Percentiles rank a stretch among this genome's conserved stretches.
Conservation (phyloP, 768 basidiomycete species). For the Podaxis sp. region DNA sequence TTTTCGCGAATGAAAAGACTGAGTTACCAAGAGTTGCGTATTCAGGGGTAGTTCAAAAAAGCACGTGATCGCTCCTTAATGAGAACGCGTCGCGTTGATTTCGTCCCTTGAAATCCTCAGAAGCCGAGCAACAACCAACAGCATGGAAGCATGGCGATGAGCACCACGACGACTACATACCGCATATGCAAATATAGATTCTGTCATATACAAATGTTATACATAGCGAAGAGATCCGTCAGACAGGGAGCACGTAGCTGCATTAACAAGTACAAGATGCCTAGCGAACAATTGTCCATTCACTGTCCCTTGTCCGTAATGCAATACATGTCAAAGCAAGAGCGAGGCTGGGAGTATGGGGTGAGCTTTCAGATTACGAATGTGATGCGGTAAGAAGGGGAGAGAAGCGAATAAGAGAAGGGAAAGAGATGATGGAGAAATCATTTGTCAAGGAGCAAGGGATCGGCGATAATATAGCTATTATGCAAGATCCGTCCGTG, state of each 20-base stretch:
- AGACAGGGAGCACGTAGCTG: slow-evolving; percentile 21
- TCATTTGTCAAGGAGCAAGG: not conserved
- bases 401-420: not conserved
- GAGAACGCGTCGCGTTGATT: too few species aligned
- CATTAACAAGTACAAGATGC: slow-evolving; percentile 44
- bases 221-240: slow-evolving; percentile 26
- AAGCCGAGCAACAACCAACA: too few species aligned
- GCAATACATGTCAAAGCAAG: slow-evolving; percentile 20
- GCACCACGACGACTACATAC: not conserved
- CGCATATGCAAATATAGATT: not conserved
- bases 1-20: too few species aligned
- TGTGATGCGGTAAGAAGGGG: not conserved
- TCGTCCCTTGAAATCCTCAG: too few species aligned
- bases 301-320: slow-evolving; percentile 48
- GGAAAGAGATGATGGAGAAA: not conserved
- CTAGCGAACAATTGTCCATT: slow-evolving; percentile 46
- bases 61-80: too few species aligned
- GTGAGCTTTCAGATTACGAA: not conserved
- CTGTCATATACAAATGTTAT: slow-evolving; percentile 26
- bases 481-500: not conserved
- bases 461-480: not conserved
- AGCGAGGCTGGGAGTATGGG: slow-evolving; percentile 13
- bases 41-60: too few species aligned
- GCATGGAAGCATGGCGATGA: not conserved
- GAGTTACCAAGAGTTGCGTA: too few species aligned